Evolutionary conservation across 2,329 filamentous ascomycete species (phyloP).

Genomic region (Epichloe glyceriae): DNA sequence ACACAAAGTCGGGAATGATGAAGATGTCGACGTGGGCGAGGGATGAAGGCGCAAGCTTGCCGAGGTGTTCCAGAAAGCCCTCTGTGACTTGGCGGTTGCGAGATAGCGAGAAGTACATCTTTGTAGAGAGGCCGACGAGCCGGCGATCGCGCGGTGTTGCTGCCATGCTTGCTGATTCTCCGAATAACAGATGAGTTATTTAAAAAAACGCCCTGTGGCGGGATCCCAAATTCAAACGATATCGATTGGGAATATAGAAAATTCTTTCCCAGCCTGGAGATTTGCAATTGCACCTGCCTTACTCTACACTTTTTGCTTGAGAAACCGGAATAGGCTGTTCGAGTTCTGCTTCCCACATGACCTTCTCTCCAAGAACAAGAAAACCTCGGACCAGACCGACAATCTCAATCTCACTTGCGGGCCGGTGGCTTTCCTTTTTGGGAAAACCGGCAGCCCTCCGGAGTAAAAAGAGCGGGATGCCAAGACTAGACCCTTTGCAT

Average conservation of each 20-base stretch:
- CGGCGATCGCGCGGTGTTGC: conserved; percentile 29
- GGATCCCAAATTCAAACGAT: too few relatives aligned
- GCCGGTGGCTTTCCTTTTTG: conserved; percentile 5
- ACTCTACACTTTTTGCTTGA: too few relatives aligned
- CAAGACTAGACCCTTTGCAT: background rate
- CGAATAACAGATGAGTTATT: background rate
- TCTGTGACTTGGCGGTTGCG: conserved; percentile 45
- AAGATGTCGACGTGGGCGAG: conserved; percentile 53
- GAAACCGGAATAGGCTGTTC: too few relatives aligned
- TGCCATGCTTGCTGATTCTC: background rate
- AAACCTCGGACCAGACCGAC: too few relatives aligned
- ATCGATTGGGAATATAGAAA: too few relatives aligned
- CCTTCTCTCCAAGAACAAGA: too few relatives aligned
- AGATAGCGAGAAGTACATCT: conserved; percentile 66
- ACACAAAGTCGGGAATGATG: conserved; percentile 65
- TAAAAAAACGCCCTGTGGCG: too few relatives aligned
- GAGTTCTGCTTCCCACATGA: too few relatives aligned
- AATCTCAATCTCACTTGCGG: too few relatives aligned
- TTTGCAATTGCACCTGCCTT: too few relatives aligned
- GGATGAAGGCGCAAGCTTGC: conserved; percentile 26
- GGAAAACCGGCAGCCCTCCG: conserved; percentile 6
- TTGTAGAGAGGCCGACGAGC: conserved; percentile 60
- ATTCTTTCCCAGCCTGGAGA: too few relatives aligned
- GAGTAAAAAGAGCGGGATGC: background rate
- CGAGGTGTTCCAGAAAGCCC: conserved; percentile 32